Evolutionary conservation across 1,139 yeast species (phyloP).

Genomic region (Zygoascus hellenicus): DNA sequence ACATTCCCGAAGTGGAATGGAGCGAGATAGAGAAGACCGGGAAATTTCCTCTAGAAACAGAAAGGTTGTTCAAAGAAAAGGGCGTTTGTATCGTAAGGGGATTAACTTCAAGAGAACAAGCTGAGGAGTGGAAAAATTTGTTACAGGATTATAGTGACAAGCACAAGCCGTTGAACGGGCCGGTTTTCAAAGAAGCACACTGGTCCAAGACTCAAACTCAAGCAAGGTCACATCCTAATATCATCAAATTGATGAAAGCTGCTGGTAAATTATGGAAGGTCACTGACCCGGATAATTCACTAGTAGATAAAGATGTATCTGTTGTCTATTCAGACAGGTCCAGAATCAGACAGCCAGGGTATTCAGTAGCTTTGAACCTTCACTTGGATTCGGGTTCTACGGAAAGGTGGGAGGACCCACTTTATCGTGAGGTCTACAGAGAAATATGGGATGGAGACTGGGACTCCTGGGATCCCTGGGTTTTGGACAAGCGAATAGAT

Average conservation of each 20-base stretch:
- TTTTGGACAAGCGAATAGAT: conserved; percentile 34
- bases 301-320: conserved; percentile 31
- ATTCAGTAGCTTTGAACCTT: conserved; percentile 34
- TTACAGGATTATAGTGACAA: conserved; percentile 1
- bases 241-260: conserved; percentile 32
- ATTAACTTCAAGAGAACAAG: conserved; percentile 4
- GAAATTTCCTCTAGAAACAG: conserved; percentile 1
- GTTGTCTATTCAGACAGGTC: conserved; percentile 54
- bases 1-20: conserved; percentile 8
- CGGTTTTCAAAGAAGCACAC: conserved; percentile 5
- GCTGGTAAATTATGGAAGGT: conserved; percentile 36
- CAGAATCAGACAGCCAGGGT: conserved; percentile 43
- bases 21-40: not conserved
- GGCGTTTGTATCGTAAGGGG: conserved; percentile 8
- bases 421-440: conserved; percentile 38
- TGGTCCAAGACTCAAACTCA: conserved; percentile 43
- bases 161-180: conserved; percentile 1
- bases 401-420: conserved; percentile 44
- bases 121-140: not conserved
- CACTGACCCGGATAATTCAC: conserved; percentile 13
- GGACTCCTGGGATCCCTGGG: conserved; percentile 42
- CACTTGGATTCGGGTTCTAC: conserved; percentile 45
- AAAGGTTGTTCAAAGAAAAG: conserved; percentile 6
- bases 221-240: conserved; percentile 42
- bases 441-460: conserved; percentile 41